A percentile compares a stretch with the other conserved stretches of the same genome.
Evolutionary conservation across 1,284 basidiomycete genomes (phyloP).

Genomic region (Cutaneotrichosporon sp.): DNA sequence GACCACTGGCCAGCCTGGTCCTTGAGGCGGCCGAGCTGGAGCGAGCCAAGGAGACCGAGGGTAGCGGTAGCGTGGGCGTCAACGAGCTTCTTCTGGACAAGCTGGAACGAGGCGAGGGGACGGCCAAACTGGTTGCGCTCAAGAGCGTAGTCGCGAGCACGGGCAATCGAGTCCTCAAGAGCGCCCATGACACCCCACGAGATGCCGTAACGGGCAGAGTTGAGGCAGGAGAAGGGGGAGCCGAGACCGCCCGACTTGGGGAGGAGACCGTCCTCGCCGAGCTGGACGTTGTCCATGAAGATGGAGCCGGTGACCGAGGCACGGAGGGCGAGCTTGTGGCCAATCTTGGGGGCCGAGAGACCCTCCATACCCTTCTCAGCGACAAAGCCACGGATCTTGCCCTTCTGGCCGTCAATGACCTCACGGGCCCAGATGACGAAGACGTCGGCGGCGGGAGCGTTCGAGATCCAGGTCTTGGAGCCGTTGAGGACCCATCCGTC

Average conservation of each 20-base stretch:
- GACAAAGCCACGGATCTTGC: conserved; percentile 86
- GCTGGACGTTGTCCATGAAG: conserved; percentile 81
- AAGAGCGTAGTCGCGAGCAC: conserved; percentile 78
- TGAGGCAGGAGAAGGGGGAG: conserved; percentile 85
- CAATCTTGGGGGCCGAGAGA: conserved; percentile 82
- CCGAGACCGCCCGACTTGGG: conserved; percentile 73
- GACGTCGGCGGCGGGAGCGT: conserved; percentile 77
- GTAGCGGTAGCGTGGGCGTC: conserved; percentile 85
- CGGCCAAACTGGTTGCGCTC: conserved; percentile 85
- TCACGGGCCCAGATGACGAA: conserved; percentile 83
- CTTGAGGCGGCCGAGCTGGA: conserved; percentile 83
- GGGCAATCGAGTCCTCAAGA: conserved; percentile 82
- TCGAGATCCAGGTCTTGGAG: conserved; percentile 96
- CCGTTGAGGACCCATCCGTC: conserved; percentile 85
- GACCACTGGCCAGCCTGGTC: conserved; percentile 68
- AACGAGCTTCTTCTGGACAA: conserved; percentile 93
- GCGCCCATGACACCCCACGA: conserved; percentile 93
- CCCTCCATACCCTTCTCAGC: conserved; percentile 74
- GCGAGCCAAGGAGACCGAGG: conserved; percentile 74
- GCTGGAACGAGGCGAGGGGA: conserved; percentile 90
- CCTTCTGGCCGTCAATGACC: conserved; percentile 55
- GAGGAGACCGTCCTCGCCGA: conserved; percentile 69
- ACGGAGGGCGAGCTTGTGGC: conserved; percentile 87
- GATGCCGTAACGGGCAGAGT: conserved; percentile 87
- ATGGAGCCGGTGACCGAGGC: conserved; percentile 90